Evolutionary conservation across 1,139 yeast genomes (phyloP), one percentile per base, ranked within the genome.

Genomic region (Debaryomyces sp.): DNA sequence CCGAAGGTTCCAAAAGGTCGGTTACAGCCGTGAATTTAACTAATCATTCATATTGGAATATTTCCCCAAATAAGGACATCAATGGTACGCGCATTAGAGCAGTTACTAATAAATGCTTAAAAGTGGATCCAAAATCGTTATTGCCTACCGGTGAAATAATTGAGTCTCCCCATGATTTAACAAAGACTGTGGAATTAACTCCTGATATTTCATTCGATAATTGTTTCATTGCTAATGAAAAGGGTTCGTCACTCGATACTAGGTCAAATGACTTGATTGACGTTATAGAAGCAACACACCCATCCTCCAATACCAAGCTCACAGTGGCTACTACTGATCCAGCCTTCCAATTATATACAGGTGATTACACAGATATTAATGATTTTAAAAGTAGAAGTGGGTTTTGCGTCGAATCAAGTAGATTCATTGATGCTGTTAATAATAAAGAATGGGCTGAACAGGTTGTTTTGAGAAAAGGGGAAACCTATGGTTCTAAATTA

Each of bases 261-360:
- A 73, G 87, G 49, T 33, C 54, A 15, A 49, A 56, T 5, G 61
- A 64, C 29, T 65, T 81, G 52, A 63, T 60, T 40, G 59, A 68
- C 27, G 67, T 80, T 15, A 67, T 77, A 33, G 77, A 72, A 56
- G 80, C 83, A n/a, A 65, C 67, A 23, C 78, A 79, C 57, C 81
- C 84, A 21, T 68, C 68, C 24, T 67, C 84, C 7, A 63, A 68
- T 12, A 62, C 77, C 42, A 70, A 70, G 42, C 60, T 85, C 41
- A 64, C 64, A 13, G 78, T 81, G 13, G 62, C 67, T 24, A 71
- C 88, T 8, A 85, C 90, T 1, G 91, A 85, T 53, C 91, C 91
- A 5, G 70, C 83, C 4, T 84, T 81, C 73, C 90, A 85, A 64
- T 71, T 85, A 46, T 85, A 85, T 65, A 82, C 89, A 33, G 88